Evolutionary conservation across 306 rosid species (phyloP).

Genomic region (Vachellia pachyceras): DNA sequence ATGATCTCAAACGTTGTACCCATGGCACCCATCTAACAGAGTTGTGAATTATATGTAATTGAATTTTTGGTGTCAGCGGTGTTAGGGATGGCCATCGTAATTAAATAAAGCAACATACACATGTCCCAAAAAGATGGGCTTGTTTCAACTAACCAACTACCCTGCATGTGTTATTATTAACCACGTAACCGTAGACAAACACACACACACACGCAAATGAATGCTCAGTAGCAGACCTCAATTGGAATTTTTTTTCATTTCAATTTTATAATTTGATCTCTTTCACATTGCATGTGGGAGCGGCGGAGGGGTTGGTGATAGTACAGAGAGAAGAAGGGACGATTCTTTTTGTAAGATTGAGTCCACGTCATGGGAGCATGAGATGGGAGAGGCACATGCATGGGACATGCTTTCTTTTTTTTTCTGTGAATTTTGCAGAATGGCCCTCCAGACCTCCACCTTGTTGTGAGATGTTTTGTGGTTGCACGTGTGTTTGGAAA

Average conservation of each 20-base stretch:
- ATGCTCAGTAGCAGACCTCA: not conserved
- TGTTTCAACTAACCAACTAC: conserved; percentile 6
- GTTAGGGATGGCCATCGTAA: not conserved
- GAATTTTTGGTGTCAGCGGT: not conserved
- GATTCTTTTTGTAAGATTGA: not conserved
- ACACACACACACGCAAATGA: too few species aligned
- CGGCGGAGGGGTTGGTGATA: too few species aligned
- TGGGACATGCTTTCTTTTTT: not conserved
- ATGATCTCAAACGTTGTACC: not conserved
- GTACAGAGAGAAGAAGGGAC: not conserved
- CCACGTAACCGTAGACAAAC: not conserved
- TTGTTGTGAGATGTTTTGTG: not conserved
- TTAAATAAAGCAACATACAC: conserved; percentile 1
- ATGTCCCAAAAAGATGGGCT: not conserved
- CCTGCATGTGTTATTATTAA: not conserved
- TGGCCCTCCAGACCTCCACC: not conserved
- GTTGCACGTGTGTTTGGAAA: too few species aligned
- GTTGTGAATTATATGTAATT: not conserved
- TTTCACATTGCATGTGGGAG: too few species aligned
- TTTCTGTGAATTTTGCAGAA: not conserved
- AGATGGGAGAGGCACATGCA: not conserved
- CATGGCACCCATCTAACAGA: not conserved
- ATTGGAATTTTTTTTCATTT: not conserved
- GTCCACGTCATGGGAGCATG: not conserved
- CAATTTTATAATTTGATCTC: not conserved